Base-by-base conservation (phyloP, 495 filamentous ascomycete species). In the Thermothielavioides terrestris region DNA sequence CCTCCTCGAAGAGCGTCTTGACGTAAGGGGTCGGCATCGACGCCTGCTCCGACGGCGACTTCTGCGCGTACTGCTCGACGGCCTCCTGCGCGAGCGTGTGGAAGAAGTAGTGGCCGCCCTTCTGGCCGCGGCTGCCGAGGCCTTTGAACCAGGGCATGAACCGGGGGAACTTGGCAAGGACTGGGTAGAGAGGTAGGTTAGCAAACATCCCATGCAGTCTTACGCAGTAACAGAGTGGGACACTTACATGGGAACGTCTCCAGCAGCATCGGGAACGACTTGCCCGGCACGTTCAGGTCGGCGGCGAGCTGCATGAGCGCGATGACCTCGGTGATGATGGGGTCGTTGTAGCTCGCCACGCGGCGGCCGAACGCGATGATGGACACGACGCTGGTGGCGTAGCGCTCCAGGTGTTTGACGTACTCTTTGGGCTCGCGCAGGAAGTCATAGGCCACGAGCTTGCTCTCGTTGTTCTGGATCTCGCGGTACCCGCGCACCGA, bases 271-370 rank as follows among this genome's bases (percentile, higher is more conserved):
- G 78, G 79, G 46, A 81, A 80, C 0, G 58, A 70, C 53, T 78
- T 82, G 14, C 78, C 78, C 1, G 79, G 79, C 44, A 83, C 79
- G 42, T 84, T 84, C 37, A 84, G 67, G 12, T 77, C 76, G n/a
- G 81, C 78, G 21, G 77, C 76, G 46, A 79, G 69, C 37, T 81
- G 77, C 81, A 83, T 83, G 42, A 77, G 66, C 10, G 79, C 70
- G 52, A 83, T 80, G 21, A 82, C 75, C 52, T 80, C 75, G 32
- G 71, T 75, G 50, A 84, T 78, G 42, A 83, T 73, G 25, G 77
- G 71, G 34, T 82, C 79, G 25, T 79, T 68, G 52, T 76, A 70
- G 31, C 69, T 73, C 34, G 78, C 73, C 10, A 84, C 79, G 7
- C 80, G 67, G 15, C 80, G 69, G 0, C 80, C 80, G 53, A 83